phyloP scores from a whole-genome alignment of 169 alveolate genomes.

The Theileria parva region DNA sequence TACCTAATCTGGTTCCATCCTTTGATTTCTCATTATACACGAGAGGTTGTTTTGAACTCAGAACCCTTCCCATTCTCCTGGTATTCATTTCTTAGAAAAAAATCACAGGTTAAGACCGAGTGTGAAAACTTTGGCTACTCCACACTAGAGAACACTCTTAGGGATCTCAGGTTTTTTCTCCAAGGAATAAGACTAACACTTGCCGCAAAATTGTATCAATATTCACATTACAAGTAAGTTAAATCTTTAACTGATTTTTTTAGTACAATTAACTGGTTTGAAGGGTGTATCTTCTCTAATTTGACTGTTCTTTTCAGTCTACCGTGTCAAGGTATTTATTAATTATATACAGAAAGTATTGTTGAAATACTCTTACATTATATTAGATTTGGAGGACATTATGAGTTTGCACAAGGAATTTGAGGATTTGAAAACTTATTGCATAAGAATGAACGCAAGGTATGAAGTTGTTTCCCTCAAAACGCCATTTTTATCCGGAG shows the following conservation, averaged over 20 bases:
- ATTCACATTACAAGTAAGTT: conserved; percentile 12
- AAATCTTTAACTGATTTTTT: neutral
- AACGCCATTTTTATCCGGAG: conserved; percentile 62
- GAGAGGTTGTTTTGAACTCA: conserved; percentile 32
- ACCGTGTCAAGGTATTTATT: conserved; percentile 56
- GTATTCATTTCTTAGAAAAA: conserved; percentile 25
- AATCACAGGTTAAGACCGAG: conserved; percentile 14
- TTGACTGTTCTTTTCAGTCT: conserved; percentile 52
- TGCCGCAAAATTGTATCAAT: conserved; percentile 1
- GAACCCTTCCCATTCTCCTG: conserved; percentile 47
- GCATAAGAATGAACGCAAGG: conserved; percentile 22
- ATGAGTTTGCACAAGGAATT: conserved; percentile 45
- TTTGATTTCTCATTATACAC: conserved; percentile 47
- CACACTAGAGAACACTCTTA: conserved; percentile 23
- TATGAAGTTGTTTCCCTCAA: conserved; percentile 39
- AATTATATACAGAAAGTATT: neutral
- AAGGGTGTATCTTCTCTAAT: conserved; percentile 54
- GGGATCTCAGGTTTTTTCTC: conserved; percentile 43
- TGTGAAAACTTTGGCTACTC: conserved; percentile 55
- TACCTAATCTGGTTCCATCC: conserved; percentile 60
- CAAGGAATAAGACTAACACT: conserved; percentile 25
- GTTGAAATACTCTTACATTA: neutral
- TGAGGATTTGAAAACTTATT: conserved; percentile 46
- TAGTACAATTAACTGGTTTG: conserved; percentile 29
- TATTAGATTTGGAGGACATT: conserved; percentile 36